Percentiles rank a stretch among this genome's conserved stretches.
These are phyloP conservation scores for Chrysanthemum makinoi DNA, from an alignment of 129 eudicot genomes.

Conservation along the genomic window DNA sequence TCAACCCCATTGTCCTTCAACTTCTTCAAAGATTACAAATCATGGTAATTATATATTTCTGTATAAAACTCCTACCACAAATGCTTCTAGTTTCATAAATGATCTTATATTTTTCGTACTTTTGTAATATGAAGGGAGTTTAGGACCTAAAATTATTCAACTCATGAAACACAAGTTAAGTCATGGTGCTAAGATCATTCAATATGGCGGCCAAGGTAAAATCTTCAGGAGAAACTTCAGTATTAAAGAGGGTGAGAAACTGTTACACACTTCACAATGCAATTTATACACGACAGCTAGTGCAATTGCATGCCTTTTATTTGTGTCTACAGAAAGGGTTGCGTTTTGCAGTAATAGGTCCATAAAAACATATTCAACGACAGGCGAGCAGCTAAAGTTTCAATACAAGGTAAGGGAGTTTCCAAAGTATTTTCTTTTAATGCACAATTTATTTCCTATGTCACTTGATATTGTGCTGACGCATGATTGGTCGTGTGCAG, in stretches of 20 bases:
- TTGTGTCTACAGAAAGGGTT: conserved; percentile 37
- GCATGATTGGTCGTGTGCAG: not conserved
- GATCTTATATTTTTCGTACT: not conserved
- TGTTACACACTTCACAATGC: conserved; percentile 35
- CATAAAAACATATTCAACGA: conserved; percentile 37
- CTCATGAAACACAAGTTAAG: conserved; percentile 39
- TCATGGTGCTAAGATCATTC: conserved; percentile 36
- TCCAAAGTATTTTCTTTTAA: not conserved
- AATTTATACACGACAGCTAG: conserved; percentile 39
- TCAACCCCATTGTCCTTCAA: conserved; percentile 17
- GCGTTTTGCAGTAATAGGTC: conserved; percentile 37
- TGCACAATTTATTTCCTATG: not conserved
- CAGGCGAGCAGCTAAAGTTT: conserved; percentile 30
- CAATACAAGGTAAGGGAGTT: conserved; percentile 27
- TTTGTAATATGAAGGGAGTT: conserved; percentile 28
- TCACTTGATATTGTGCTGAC: not conserved
- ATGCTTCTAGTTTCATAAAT: not conserved
- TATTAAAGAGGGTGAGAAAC: conserved; percentile 23
- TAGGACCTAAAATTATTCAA: conserved; percentile 34
- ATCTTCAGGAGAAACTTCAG: conserved; percentile 32
- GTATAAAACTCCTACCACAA: not conserved
- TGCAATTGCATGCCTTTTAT: conserved; percentile 39
- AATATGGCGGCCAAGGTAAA: conserved; percentile 23
- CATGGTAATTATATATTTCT: not conserved
- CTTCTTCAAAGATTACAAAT: not conserved